Evolutionary conservation across 2,329 filamentous ascomycete genomes (phyloP).

Genomic region (Teratosphaeria viscida): DNA sequence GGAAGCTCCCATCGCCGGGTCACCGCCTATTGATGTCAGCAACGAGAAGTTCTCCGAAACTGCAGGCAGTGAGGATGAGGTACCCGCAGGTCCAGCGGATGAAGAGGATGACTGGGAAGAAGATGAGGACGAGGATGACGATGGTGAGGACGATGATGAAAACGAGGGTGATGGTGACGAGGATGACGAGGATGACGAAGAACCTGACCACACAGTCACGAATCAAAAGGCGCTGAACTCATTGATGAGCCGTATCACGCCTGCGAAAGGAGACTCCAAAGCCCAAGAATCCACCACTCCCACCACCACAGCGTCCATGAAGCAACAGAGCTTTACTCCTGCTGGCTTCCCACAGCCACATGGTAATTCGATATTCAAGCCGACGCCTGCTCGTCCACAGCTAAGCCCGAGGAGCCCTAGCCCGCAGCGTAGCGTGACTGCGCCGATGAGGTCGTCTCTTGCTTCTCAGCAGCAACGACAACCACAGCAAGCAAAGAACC

Average conservation of each 20-base stretch:
- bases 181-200: constrained; percentile 25
- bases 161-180: constrained; percentile 27
- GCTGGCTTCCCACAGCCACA: constrained; percentile 34
- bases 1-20: constrained; percentile 36
- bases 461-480: background rate
- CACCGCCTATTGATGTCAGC: constrained; percentile 35
- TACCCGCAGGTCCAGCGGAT: constrained; percentile 19
- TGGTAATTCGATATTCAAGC: constrained; percentile 42
- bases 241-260: constrained; percentile 17
- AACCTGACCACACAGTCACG: constrained; percentile 27
- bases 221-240: constrained; percentile 13
- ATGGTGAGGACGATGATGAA: constrained; percentile 15
- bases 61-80: constrained; percentile 17
- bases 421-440: constrained; percentile 50
- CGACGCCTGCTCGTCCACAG: constrained; percentile 17
- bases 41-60: constrained; percentile 17
- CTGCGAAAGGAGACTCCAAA: constrained; percentile 7
- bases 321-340: constrained; percentile 23
- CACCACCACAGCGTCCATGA: constrained; percentile 17
- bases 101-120: constrained; percentile 22
- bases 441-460: constrained; percentile 24
- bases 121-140: constrained; percentile 13
- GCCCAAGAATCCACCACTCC: constrained; percentile 14
- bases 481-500: background rate
- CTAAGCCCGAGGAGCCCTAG: constrained; percentile 40